Evolutionary conservation across 768 basidiomycete species (phyloP).

Genomic region (Saitozyma podzolica): DNA sequence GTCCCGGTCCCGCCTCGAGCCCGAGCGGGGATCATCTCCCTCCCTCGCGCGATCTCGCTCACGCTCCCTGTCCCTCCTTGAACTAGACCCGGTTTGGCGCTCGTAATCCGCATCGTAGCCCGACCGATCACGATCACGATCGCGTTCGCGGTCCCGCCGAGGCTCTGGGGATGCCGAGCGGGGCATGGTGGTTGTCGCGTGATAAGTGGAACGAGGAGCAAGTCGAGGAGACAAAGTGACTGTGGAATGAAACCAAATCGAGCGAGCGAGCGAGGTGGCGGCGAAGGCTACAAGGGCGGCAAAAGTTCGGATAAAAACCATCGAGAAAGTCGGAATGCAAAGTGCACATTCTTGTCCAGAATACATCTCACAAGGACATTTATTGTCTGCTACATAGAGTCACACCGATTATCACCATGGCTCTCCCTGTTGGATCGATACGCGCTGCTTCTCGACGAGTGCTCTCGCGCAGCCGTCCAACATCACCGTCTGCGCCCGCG

Average conservation of each 20-base stretch:
- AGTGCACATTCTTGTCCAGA: not conserved
- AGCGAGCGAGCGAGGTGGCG: not conserved
- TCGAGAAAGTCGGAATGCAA: not conserved
- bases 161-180: conserved; percentile 31
- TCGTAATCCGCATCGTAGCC: conserved; percentile 13
- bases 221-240: not conserved
- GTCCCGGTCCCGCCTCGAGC: conserved; percentile 17
- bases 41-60: conserved; percentile 35
- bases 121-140: conserved; percentile 37
- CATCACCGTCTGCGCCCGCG: too few species aligned
- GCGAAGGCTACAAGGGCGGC: not conserved
- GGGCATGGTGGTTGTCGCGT: conserved; percentile 18
- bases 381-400: not conserved
- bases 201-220: too few species aligned
- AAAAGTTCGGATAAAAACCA: not conserved
- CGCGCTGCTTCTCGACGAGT: too few species aligned
- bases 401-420: too few species aligned
- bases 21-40: conserved; percentile 16
- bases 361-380: not conserved
- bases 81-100: not conserved
- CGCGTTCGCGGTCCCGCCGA: conserved; percentile 29
- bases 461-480: too few species aligned
- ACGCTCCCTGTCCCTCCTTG: conserved; percentile 25
- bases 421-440: too few species aligned
- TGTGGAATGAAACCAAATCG: not conserved